phyloP scores from a whole-genome alignment of 768 basidiomycete genomes.

The Brasilioporus rufonigricans region DNA sequence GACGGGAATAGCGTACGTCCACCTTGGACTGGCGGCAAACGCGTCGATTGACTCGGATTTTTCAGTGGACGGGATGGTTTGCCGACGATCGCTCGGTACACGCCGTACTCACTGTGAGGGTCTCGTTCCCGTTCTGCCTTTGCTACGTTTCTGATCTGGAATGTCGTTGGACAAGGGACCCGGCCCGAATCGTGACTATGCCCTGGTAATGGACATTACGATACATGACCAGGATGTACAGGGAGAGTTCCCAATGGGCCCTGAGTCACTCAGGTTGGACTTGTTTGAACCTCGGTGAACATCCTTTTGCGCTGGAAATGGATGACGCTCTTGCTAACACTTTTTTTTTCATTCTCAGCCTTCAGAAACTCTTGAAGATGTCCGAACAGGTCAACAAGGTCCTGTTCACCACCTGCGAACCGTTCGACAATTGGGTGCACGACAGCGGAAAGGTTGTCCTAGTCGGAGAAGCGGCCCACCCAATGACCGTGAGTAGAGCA shows the following conservation, averaged over 20 bases:
- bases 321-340: neutral
- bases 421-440: slow-evolving; percentile 50
- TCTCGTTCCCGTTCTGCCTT: neutral
- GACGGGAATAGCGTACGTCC: slow-evolving; percentile 13
- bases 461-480: slow-evolving; percentile 60
- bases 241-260: slow-evolving; percentile 10
- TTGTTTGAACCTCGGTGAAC: slow-evolving; percentile 24
- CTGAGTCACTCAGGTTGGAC: slow-evolving; percentile 11
- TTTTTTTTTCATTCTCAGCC: slow-evolving; percentile 6
- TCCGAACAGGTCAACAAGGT: slow-evolving; percentile 23
- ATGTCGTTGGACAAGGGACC: slow-evolving; percentile 4
- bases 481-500: slow-evolving; percentile 39
- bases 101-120: slow-evolving; percentile 20
- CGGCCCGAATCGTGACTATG: slow-evolving; percentile 15
- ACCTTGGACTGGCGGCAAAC: neutral
- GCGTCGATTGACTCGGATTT: neutral
- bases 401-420: slow-evolving; percentile 31
- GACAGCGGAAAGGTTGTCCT: slow-evolving; percentile 49
- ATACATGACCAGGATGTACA: neutral
- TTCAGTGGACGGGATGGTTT: slow-evolving; percentile 23
- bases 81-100: slow-evolving; percentile 20
- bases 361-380: slow-evolving; percentile 20
- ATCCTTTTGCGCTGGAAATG: too few species aligned
- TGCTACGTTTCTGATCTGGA: neutral
- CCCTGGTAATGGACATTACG: slow-evolving; percentile 9